A percentile compares a stretch with the other conserved stretches of the same genome.
Evolutionary conservation across 441 rosid species (phyloP).

Genomic region (Mallotus japonicus): DNA sequence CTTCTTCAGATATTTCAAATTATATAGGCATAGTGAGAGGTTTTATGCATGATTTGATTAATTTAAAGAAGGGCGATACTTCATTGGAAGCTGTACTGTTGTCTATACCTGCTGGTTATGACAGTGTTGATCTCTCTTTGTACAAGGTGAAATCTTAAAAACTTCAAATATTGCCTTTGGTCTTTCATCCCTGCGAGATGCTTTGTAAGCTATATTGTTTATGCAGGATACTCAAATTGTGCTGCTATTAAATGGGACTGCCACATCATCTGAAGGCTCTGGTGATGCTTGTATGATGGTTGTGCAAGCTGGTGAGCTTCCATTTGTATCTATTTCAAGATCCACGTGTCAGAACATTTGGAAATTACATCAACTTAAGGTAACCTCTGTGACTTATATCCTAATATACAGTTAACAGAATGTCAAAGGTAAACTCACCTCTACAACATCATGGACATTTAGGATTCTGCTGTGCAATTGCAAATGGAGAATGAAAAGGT

Average conservation of each 20-base stretch:
- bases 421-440: slow-evolving; percentile 4
- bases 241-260: slow-evolving; percentile 53
- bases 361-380: slow-evolving; percentile 67
- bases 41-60: slow-evolving; percentile 40
- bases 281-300: slow-evolving; percentile 82
- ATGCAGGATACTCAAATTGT: slow-evolving; percentile 74
- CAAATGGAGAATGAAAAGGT: slow-evolving; percentile 71
- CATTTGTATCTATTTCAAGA: slow-evolving; percentile 57
- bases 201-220: slow-evolving; percentile 18
- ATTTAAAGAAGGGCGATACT: slow-evolving; percentile 36
- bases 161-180: not conserved
- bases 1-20: slow-evolving; percentile 45
- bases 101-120: slow-evolving; percentile 60
- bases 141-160: slow-evolving; percentile 60
- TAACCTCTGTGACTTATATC: slow-evolving; percentile 27
- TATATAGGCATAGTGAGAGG: slow-evolving; percentile 74
- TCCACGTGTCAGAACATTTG: slow-evolving; percentile 40
- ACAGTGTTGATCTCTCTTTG: slow-evolving; percentile 71
- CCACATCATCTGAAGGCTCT: slow-evolving; percentile 41
- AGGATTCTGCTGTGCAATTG: slow-evolving; percentile 54
- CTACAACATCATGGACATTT: slow-evolving; percentile 2
- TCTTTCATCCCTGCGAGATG: slow-evolving; percentile 10
- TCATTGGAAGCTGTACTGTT: slow-evolving; percentile 67
- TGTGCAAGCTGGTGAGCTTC: slow-evolving; percentile 59
- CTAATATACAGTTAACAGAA: not conserved